Conservation (phyloP, 495 filamentous ascomycete species). For the Podospora tetraspora region DNA sequence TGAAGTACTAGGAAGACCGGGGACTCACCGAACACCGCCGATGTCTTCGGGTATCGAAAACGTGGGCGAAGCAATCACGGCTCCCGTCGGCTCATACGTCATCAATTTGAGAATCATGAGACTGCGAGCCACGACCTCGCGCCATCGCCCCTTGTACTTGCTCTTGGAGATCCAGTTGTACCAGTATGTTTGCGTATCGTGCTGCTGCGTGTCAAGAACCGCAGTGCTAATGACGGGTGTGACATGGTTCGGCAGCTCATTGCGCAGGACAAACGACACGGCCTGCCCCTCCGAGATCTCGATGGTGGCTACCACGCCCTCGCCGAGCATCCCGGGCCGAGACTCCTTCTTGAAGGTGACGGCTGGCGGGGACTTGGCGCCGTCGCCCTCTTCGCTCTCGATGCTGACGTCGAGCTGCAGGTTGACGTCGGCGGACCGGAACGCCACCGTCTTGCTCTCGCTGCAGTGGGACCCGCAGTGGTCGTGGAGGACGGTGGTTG, state of each 20-base stretch:
- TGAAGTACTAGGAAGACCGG: background rate
- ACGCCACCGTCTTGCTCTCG: slow-evolving; percentile 56
- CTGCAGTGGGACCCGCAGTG: slow-evolving; percentile 28
- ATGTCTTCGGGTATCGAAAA: slow-evolving; percentile 70
- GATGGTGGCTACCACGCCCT: slow-evolving; percentile 55
- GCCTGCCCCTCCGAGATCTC: slow-evolving; percentile 58
- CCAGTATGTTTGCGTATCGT: slow-evolving; percentile 63
- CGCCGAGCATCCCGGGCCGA: slow-evolving; percentile 47
- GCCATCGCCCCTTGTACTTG: slow-evolving; percentile 64
- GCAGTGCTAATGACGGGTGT: slow-evolving; percentile 47
- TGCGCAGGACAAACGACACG: slow-evolving; percentile 60
- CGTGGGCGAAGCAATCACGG: slow-evolving; percentile 46
- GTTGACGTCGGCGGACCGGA: slow-evolving; percentile 50
- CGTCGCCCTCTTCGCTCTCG: slow-evolving; percentile 50
- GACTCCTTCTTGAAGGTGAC: slow-evolving; percentile 50
- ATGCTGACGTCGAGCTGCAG: slow-evolving; percentile 62
- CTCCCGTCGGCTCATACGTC: slow-evolving; percentile 55
- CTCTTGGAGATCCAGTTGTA: slow-evolving; percentile 64
- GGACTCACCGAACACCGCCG: slow-evolving; percentile 50
- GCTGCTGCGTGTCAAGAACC: slow-evolving; percentile 54
- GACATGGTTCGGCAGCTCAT: slow-evolving; percentile 47
- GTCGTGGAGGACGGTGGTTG: slow-evolving; percentile 42
- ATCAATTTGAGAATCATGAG: slow-evolving; percentile 67
- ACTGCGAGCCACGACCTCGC: slow-evolving; percentile 61
- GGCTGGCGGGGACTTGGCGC: slow-evolving; percentile 36